A percentile compares a stretch with the other conserved stretches of the same genome.
These are phyloP conservation scores for Fibroporia radiculosa DNA, from an alignment of 768 basidiomycete genomes.

Conservation along the genomic window DNA sequence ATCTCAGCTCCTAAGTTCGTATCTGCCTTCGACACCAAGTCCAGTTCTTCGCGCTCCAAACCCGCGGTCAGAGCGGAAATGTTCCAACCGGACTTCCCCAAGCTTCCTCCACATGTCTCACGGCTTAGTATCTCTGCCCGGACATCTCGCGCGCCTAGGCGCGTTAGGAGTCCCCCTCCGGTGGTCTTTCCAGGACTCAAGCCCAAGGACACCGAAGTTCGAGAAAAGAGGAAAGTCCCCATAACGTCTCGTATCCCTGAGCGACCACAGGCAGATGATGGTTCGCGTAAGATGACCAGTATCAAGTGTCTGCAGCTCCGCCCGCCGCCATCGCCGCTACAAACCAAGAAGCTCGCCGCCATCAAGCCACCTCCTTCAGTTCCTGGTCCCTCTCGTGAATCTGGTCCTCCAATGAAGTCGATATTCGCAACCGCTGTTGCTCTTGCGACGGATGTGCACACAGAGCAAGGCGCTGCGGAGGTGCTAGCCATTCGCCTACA, in stretches of 20 bases:
- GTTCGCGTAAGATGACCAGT: neutral
- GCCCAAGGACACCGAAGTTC: no score
- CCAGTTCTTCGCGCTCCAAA: neutral
- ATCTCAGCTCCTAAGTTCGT: conserved; percentile 1
- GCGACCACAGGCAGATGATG: no score
- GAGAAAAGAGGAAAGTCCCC: neutral
- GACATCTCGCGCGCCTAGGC: no score
- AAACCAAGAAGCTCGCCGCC: conserved; percentile 2
- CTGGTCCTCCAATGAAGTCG: conserved; percentile 28
- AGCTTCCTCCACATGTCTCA: no score
- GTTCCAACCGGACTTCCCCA: no score
- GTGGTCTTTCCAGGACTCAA: no score
- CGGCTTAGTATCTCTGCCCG: no score
- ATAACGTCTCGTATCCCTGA: no score
- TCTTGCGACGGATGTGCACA: conserved; percentile 41
- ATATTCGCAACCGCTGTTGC: conserved; percentile 49
- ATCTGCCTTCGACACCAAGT: neutral
- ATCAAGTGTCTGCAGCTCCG: neutral
- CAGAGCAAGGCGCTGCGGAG: conserved; percentile 42
- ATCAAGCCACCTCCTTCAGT: conserved; percentile 17
- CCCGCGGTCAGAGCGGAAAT: neutral
- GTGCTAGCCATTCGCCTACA: conserved; percentile 46
- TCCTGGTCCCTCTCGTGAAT: conserved; percentile 10
- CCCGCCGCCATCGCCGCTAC: neutral
- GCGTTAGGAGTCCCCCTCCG: no score